Evolutionary conservation across 1,139 yeast species (phyloP).

Genomic region (Lodderomyces beijingensis): DNA sequence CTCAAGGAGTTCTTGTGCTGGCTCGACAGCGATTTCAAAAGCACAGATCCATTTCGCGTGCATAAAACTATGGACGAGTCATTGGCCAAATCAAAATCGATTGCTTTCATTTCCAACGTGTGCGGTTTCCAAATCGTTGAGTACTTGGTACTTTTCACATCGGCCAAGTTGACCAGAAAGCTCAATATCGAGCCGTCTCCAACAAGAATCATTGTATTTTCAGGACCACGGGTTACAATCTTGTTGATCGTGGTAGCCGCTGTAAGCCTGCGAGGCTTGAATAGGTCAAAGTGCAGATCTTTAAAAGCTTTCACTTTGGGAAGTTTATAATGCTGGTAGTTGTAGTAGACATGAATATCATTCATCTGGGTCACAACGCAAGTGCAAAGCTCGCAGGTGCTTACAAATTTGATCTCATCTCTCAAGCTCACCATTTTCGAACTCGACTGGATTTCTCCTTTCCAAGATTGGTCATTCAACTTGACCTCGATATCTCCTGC

Average conservation of each 20-base stretch:
- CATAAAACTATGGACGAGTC: slow-evolving; percentile 70
- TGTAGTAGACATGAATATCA: slow-evolving; percentile 60
- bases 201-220: slow-evolving; percentile 39
- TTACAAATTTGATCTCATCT: slow-evolving; percentile 52
- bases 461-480: slow-evolving; percentile 23
- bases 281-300: slow-evolving; percentile 47
- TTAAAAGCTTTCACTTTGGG: slow-evolving; percentile 31
- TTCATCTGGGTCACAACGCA: slow-evolving; percentile 56
- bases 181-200: slow-evolving; percentile 50
- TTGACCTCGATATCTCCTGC: slow-evolving; percentile 23
- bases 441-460: slow-evolving; percentile 30
- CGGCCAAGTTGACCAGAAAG: slow-evolving; percentile 27
- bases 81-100: slow-evolving; percentile 62
- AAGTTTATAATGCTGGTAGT: slow-evolving; percentile 52
- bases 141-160: slow-evolving; percentile 34
- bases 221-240: slow-evolving; percentile 31
- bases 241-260: slow-evolving; percentile 32
- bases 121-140: slow-evolving; percentile 50
- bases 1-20: slow-evolving; percentile 25
- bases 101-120: slow-evolving; percentile 43
- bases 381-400: slow-evolving; percentile 70
- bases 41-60: slow-evolving; percentile 66
- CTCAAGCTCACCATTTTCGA: slow-evolving; percentile 47
- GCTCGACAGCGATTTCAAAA: slow-evolving; percentile 22
- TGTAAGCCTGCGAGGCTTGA: slow-evolving; percentile 49